Evolutionary conservation across 331 rosid species (phyloP).

Genomic region (Acacia pycnantha): DNA sequence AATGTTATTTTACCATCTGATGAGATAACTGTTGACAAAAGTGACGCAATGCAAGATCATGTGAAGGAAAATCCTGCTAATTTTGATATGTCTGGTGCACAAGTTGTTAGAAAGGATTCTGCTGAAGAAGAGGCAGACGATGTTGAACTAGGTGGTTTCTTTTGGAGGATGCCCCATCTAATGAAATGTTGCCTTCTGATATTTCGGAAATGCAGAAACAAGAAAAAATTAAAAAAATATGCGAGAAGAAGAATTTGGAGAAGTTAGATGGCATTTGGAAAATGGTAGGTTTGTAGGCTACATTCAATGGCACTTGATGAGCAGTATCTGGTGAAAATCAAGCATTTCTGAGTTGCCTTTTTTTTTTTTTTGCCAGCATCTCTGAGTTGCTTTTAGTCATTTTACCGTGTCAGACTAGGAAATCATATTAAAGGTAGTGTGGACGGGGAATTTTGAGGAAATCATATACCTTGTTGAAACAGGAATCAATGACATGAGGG

Average conservation of each 20-base stretch:
- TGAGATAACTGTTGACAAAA: slow-evolving; percentile 32
- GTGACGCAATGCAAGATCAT: slow-evolving; percentile 32
- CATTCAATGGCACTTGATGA: slow-evolving; percentile 4
- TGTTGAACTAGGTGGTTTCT: slow-evolving; percentile 81
- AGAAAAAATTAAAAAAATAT: slow-evolving; percentile 60
- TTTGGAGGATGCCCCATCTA: slow-evolving; percentile 57
- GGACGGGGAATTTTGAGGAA: slow-evolving; percentile 1
- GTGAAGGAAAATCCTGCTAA: slow-evolving; percentile 38
- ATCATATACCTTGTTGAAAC: slow-evolving; percentile 8
- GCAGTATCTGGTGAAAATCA: not conserved
- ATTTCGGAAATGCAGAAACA: slow-evolving; percentile 57
- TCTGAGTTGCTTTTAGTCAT: slow-evolving; percentile 15
- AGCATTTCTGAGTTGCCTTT: slow-evolving; percentile 16
- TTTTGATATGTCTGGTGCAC: slow-evolving; percentile 33
- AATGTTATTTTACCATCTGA: slow-evolving; percentile 35
- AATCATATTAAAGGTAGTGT: slow-evolving; percentile 6
- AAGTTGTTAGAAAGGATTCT: slow-evolving; percentile 41
- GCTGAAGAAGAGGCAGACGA: slow-evolving; percentile 59
- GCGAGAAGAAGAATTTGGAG: slow-evolving; percentile 73
- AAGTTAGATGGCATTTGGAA: slow-evolving; percentile 91
- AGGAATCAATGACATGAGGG: not conserved
- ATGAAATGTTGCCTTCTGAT: slow-evolving; percentile 52
- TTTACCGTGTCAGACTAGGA: not conserved
- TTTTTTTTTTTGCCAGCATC: not conserved
- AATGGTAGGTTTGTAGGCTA: slow-evolving; percentile 57